These are phyloP conservation scores for Lagenidium sp. DNA, from an alignment of 352 stramenopile species.

Conservation along the genomic window DNA sequence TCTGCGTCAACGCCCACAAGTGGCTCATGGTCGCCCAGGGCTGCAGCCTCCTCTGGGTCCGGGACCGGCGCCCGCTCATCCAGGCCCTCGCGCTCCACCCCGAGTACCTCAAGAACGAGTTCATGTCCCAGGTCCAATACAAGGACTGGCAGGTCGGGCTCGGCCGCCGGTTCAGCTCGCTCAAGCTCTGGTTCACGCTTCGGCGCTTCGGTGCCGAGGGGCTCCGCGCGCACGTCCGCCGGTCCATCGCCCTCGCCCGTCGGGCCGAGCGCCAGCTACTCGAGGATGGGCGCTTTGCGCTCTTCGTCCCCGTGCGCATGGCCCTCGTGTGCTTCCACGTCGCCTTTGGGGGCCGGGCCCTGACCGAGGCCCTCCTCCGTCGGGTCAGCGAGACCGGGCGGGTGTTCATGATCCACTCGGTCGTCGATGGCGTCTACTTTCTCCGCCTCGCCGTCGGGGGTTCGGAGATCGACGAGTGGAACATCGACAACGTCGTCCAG, in stretches of 20 bases:
- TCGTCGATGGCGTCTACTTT: conserved; percentile 43
- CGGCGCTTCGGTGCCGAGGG: conserved; percentile 49
- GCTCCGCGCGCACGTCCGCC: conserved; percentile 41
- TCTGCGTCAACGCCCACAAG: conserved; percentile 74
- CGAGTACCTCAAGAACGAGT: conserved; percentile 70
- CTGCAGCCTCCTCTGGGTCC: conserved; percentile 56
- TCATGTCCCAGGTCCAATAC: conserved; percentile 49
- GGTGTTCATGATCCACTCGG: conserved; percentile 55
- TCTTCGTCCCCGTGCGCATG: conserved; percentile 40
- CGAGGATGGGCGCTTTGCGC: conserved; percentile 35
- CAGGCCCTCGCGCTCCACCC: conserved; percentile 42
- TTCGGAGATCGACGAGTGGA: conserved; percentile 31
- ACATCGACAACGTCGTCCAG: conserved; percentile 31
- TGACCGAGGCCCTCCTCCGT: conserved; percentile 40
- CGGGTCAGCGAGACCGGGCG: conserved; percentile 48
- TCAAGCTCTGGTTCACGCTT: conserved; percentile 72
- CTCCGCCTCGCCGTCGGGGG: conserved; percentile 43
- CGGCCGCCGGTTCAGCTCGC: conserved; percentile 53
- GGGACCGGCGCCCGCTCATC: conserved; percentile 41
- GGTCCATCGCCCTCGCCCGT: conserved; percentile 33
- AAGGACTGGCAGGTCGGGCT: conserved; percentile 74
- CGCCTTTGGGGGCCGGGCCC: conserved; percentile 27
- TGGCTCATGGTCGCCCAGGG: conserved; percentile 64
- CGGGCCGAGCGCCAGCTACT: conserved; percentile 27
- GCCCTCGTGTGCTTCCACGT: conserved; percentile 57